These are phyloP conservation scores for Colletotrichum falcatum DNA, from an alignment of 2,329 filamentous ascomycete genomes.

Conservation along the genomic window DNA sequence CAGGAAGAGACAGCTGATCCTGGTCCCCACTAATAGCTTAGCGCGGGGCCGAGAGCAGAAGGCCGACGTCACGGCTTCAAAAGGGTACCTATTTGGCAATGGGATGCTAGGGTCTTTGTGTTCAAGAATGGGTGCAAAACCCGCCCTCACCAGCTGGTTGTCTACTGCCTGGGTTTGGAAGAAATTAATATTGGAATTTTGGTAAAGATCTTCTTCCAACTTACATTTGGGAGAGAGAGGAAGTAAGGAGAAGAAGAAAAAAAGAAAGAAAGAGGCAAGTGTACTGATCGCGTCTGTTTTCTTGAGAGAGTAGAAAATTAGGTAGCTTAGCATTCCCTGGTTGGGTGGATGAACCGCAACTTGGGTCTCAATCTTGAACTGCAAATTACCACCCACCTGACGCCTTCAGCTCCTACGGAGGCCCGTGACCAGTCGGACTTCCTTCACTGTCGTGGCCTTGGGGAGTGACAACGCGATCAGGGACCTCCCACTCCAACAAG, in stretches of 20 bases:
- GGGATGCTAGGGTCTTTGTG: not conserved
- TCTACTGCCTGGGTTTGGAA: not conserved
- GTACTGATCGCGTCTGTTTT: too few relatives aligned
- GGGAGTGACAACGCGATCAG: conserved; percentile 3
- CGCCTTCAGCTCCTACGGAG: conserved; percentile 22
- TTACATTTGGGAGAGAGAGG: not conserved
- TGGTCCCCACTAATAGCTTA: conserved; percentile 30
- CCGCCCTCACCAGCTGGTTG: not conserved
- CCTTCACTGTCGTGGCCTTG: conserved; percentile 8
- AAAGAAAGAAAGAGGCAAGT: not conserved
- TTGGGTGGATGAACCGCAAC: conserved; percentile 1
- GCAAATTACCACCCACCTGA: conserved; percentile 29
- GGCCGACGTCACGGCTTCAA: conserved; percentile 34
- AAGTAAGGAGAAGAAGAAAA: too few relatives aligned
- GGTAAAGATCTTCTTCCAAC: not conserved
- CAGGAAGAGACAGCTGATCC: conserved; percentile 26
- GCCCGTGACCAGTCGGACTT: conserved; percentile 18
- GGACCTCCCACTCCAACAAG: conserved; percentile 8
- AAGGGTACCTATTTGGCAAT: not conserved
- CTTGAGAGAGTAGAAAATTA: not conserved
- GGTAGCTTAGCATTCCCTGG: not conserved
- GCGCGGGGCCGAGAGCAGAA: conserved; percentile 40
- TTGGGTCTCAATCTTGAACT: not conserved
- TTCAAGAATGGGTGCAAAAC: not conserved
- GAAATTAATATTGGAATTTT: too few relatives aligned